Percentiles rank a stretch among this genome's conserved stretches.
Evolutionary conservation across 1,284 basidiomycete species (phyloP).

Genomic region (Serendipita sp.): DNA sequence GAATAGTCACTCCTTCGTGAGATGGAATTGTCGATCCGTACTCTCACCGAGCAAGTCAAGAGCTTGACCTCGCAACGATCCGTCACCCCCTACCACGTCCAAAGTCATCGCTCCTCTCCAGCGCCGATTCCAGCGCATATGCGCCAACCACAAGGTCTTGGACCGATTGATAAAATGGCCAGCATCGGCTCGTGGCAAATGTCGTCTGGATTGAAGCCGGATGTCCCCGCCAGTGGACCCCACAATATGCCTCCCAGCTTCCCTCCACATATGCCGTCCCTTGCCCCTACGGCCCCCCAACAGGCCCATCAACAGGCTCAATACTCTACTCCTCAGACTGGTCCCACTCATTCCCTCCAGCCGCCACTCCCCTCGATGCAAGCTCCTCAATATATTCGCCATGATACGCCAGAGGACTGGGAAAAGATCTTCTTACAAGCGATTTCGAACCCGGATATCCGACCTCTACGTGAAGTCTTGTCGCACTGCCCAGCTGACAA

Average conservation of each 20-base stretch:
- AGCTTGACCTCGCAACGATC: conserved; percentile 46
- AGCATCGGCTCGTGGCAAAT: not conserved
- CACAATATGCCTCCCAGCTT: not conserved
- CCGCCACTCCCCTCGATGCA: not conserved
- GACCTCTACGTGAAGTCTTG: not conserved
- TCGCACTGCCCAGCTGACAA: conserved; percentile 1
- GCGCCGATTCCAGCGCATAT: conserved; percentile 12
- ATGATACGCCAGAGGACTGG: conserved; percentile 5
- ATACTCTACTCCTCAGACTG: not conserved
- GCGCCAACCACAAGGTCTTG: not conserved
- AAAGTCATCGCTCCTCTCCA: conserved; percentile 32
- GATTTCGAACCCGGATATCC: conserved; percentile 2
- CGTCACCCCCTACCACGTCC: conserved; percentile 25
- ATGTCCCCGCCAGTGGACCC: not conserved
- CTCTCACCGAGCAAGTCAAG: conserved; percentile 64
- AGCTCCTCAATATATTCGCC: not conserved
- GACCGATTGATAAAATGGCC: not conserved
- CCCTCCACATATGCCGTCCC: not conserved
- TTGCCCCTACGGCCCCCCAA: not conserved
- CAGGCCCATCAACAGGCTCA: not conserved
- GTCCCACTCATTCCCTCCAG: not conserved
- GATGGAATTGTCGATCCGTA: conserved; percentile 56
- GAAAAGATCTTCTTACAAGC: conserved; percentile 5
- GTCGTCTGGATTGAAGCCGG: not conserved
- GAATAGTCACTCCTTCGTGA: conserved; percentile 54